Evolutionary conservation across 2,329 filamentous ascomycete genomes (phyloP).

Genomic region (Fusarium fracticaudum): DNA sequence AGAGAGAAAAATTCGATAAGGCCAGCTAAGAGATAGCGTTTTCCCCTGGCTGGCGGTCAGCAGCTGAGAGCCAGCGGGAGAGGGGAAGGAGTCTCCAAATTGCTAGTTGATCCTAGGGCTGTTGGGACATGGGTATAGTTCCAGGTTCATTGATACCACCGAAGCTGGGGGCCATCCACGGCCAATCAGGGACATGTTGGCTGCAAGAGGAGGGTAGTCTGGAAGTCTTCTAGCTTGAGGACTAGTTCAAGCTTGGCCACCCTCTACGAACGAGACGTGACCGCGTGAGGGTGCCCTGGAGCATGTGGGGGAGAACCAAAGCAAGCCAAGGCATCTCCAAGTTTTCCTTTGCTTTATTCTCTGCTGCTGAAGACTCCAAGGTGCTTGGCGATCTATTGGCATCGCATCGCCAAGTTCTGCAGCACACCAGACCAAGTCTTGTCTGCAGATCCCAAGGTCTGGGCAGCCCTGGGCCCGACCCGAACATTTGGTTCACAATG

Average conservation of each 20-base stretch:
- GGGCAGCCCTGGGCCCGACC: constrained; percentile 20
- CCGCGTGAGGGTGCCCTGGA: constrained; percentile 2
- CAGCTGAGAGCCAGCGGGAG: constrained; percentile 5
- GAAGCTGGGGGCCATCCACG: constrained; percentile 4
- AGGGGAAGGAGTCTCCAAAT: constrained; percentile 28
- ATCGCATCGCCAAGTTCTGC: constrained; percentile 38
- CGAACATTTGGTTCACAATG: constrained; percentile 13
- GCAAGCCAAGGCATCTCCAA: constrained; percentile 7
- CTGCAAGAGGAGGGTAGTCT: constrained; percentile 26
- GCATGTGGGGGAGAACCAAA: constrained; percentile 19
- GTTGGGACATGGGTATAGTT: constrained; percentile 2
- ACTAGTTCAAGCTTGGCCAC: constrained; percentile 4
- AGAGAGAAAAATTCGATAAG: not conserved
- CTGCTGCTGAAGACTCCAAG: not conserved
- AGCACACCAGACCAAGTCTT: not conserved
- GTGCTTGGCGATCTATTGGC: constrained; percentile 18
- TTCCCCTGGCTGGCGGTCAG: constrained; percentile 10
- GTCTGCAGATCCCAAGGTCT: constrained; percentile 34
- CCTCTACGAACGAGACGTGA: not conserved
- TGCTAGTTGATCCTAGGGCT: not conserved
- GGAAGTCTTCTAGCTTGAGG: constrained; percentile 40
- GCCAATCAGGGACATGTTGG: constrained; percentile 20
- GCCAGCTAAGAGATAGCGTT: constrained; percentile 14
- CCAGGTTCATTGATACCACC: constrained; percentile 16
- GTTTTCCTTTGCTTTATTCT: not conserved